These are phyloP conservation scores for Chenopodium formosanum DNA, from an alignment of 148 eudicot species.

Conservation along the genomic window DNA sequence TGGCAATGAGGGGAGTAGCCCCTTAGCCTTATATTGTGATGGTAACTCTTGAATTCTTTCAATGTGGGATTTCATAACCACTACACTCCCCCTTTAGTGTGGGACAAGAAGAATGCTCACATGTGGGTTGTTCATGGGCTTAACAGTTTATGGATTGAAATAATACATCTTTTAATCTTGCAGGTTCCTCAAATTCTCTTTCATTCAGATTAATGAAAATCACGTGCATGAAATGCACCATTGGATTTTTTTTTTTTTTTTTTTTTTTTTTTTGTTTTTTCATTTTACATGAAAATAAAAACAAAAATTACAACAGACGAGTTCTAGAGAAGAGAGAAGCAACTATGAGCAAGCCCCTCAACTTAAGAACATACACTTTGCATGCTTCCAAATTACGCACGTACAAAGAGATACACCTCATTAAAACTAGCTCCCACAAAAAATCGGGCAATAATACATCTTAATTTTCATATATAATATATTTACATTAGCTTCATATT, in stretches of 20 bases:
- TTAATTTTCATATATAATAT: background rate
- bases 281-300: background rate
- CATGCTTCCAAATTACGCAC: background rate
- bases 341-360: conserved; percentile 8
- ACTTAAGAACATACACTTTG: conserved; percentile 2
- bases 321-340: background rate
- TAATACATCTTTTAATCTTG: too few species aligned
- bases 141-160: too few species aligned
- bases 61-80: too few species aligned
- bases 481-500: conserved; percentile 7
- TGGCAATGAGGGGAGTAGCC: too few species aligned
- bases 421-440: conserved; percentile 4
- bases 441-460: conserved; percentile 7
- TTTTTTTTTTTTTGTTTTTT: background rate
- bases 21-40: too few species aligned
- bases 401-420: conserved; percentile 1
- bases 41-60: too few species aligned
- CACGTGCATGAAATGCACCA: too few species aligned
- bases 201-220: too few species aligned
- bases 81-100: too few species aligned
- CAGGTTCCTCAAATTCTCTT: too few species aligned
- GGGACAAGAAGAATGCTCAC: too few species aligned
- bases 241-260: background rate
- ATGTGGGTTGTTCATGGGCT: too few species aligned
- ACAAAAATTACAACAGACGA: background rate